Percentiles rank a stretch among this genome's conserved stretches.
Evolutionary conservation across 139 green algal species (phyloP).

Genomic region (Chlorella sorokiniana): DNA sequence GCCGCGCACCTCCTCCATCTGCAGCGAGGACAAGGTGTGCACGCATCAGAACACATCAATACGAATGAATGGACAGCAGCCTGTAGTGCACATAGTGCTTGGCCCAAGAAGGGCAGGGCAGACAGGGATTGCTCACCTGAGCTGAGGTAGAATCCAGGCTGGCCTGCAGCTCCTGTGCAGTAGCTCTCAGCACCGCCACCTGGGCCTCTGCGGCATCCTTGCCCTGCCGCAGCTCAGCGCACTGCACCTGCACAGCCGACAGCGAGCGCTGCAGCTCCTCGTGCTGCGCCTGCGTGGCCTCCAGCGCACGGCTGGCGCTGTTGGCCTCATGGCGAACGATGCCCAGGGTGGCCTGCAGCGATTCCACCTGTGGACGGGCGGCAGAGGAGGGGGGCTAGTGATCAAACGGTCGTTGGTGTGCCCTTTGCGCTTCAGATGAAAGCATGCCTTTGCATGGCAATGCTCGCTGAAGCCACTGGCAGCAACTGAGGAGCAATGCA

Average conservation of each 20-base stretch:
- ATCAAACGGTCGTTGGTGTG: background rate
- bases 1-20: constrained; percentile 11
- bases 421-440: background rate
- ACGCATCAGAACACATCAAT: too few relatives aligned
- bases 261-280: background rate
- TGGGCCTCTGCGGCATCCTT: background rate
- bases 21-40: background rate
- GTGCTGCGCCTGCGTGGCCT: background rate
- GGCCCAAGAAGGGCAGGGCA: background rate
- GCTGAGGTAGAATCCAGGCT: constrained; percentile 4
- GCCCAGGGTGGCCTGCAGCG: constrained; percentile 16
- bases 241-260: background rate
- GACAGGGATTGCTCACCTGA: background rate
- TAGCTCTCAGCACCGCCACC: background rate
- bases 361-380: constrained; percentile 1
- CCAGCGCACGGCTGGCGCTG: constrained; percentile 8
- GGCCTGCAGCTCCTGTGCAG: constrained; percentile 14
- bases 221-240: background rate
- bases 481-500: background rate
- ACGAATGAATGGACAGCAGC: too few relatives aligned
- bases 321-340: constrained; percentile 12
- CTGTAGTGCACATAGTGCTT: too few relatives aligned
- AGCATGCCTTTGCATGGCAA: too few relatives aligned
- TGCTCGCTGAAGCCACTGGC: too few relatives aligned
- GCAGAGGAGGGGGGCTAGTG: background rate